These are phyloP conservation scores for Pleurotus pulmonarius DNA, from an alignment of 768 basidiomycete genomes.

Conservation along the genomic window DNA sequence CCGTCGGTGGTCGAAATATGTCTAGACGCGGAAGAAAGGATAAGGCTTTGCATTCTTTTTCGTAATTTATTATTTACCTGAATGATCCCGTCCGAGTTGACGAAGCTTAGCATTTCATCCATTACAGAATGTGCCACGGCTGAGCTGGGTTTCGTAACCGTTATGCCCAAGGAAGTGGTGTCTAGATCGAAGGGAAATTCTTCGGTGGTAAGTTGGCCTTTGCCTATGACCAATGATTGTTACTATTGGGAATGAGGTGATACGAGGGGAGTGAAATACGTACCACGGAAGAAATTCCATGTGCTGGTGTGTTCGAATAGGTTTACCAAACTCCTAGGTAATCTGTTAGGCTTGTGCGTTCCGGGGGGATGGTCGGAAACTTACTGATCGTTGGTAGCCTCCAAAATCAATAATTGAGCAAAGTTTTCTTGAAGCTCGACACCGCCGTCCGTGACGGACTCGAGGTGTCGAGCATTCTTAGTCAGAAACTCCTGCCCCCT, in stretches of 20 bases:
- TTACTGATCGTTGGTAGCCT: conserved; percentile 43
- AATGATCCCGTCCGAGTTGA: conserved; percentile 47
- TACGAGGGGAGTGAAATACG: conserved; percentile 3
- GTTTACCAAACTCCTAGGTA: conserved; percentile 37
- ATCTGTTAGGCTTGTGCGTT: not conserved
- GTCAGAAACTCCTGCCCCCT: conserved; percentile 40
- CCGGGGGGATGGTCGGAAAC: conserved; percentile 7
- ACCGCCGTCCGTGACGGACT: conserved; percentile 42
- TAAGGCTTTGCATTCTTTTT: not conserved
- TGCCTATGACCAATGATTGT: conserved; percentile 19
- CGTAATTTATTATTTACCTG: conserved; percentile 25
- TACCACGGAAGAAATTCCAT: conserved; percentile 57
- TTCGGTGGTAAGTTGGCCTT: conserved; percentile 40
- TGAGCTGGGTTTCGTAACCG: conserved; percentile 30
- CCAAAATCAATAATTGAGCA: conserved; percentile 54
- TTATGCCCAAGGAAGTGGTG: conserved; percentile 53
- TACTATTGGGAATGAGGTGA: not conserved
- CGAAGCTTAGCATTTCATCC: conserved; percentile 54
- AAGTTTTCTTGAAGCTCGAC: conserved; percentile 48
- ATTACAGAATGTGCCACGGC: conserved; percentile 38
- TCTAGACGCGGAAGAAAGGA: conserved; percentile 24
- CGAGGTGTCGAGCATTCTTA: conserved; percentile 32
- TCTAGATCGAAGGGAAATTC: conserved; percentile 54
- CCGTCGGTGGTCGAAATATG: conserved; percentile 48
- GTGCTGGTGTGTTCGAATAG: conserved; percentile 35